Evolutionary conservation across 2,329 filamentous ascomycete genomes (phyloP), one percentile per base, ranked within the genome.

Genomic region (Alternaria dauci): DNA sequence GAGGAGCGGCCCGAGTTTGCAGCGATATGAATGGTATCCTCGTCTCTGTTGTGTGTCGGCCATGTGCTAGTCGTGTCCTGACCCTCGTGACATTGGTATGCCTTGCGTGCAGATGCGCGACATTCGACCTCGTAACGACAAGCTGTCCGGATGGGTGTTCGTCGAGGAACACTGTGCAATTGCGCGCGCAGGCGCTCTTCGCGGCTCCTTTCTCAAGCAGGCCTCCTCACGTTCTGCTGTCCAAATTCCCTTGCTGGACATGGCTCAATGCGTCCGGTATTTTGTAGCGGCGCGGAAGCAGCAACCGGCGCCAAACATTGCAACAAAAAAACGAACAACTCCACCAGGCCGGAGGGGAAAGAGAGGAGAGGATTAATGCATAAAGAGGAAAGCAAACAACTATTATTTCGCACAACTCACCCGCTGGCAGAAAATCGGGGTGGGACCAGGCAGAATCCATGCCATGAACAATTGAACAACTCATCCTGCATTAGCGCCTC

Each of bases 401-500:
- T 69, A 74, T 71, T 72, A 71, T 73, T 73, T 71, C 64, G 63
- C 59, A 67, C 60, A 58, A 48, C 50, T 50, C 46, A 50, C 59
- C 55, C 55, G 67, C 63, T 67, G 63, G 63, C 66, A 68, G 52
- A 47, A 50, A 50, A 50, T 36, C 32, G 44, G 65, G 48, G 66
- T 65, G 68, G 68, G 64, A 68, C 62, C 59, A 63, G 64, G 64
- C 55, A 58, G 38, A 65, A 63, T 68, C 67, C 65, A 68, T 68
- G 65, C 65, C 68, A 62, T 64, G 59, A 66, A 67, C 71, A 72
- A 70, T 75, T 73, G 73, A 71, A 76, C 75, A 77, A 74, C 73
- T 75, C 75, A 77, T 75, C 71, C 62, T 74, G 73, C 75, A 76
- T 77, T 77, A 77, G 75, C 73, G 73, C 57, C 55, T 68, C 48